Conservation (phyloP, 73 alveolate genomes). For the Tetrahymena malaccensis region DNA sequence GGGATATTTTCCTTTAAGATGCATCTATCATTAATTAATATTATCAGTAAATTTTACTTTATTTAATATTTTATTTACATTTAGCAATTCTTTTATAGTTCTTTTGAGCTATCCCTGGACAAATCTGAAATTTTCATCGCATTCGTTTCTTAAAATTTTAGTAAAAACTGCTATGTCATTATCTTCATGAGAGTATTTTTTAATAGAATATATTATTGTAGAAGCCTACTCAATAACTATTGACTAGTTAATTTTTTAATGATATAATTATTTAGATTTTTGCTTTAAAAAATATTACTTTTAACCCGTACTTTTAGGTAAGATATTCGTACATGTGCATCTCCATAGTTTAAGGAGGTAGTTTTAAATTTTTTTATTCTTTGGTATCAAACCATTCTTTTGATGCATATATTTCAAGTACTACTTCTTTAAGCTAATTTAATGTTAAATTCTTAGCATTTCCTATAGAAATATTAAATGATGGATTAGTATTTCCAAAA, state of each 20-base stretch:
- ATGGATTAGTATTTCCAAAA: constrained; percentile 1
- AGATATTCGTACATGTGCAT: constrained; percentile 86
- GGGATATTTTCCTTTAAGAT: constrained; percentile 52
- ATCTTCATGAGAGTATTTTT: constrained; percentile 73
- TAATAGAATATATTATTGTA: constrained; percentile 73
- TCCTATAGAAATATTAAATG: constrained; percentile 1
- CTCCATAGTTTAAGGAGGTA: constrained; percentile 87
- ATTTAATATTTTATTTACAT: not conserved
- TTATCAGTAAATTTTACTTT: not conserved
- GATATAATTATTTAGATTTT: not conserved
- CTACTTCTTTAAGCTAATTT: constrained; percentile 61
- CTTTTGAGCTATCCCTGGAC: constrained; percentile 50
- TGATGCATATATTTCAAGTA: constrained; percentile 72
- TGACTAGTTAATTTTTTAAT: constrained; percentile 23
- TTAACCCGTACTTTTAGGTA: constrained; percentile 79
- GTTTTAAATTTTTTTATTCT: constrained; percentile 58
- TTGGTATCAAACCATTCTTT: constrained; percentile 74
- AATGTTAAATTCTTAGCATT: constrained; percentile 30
- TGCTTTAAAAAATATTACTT: not conserved
- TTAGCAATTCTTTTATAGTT: constrained; percentile 52
- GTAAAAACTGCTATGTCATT: constrained; percentile 90
- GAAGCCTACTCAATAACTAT: constrained; percentile 91
- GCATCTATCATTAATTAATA: constrained; percentile 6
- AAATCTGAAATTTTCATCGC: constrained; percentile 92
- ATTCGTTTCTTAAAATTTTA: constrained; percentile 91